Evolutionary conservation across 164 flowering plant species (phyloP).

Genomic region (Aristolochia californica): DNA sequence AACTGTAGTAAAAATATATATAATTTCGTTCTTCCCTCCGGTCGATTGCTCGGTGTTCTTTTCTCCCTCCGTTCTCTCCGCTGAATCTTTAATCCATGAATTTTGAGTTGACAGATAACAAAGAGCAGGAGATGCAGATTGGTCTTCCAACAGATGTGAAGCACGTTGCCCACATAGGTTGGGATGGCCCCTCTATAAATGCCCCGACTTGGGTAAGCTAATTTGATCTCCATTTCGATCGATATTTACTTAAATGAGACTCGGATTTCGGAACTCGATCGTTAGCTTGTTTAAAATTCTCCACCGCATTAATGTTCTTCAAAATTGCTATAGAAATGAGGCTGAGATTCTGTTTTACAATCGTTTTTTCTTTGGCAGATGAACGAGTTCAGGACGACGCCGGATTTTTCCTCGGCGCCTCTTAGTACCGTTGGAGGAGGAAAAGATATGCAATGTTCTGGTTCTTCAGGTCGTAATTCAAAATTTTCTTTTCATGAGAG

Average conservation of each 20-base stretch:
- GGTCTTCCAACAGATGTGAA: constrained; percentile 82
- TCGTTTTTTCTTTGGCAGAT: constrained; percentile 10
- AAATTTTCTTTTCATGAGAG: no score
- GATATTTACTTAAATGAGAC: neutral
- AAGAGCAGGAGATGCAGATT: constrained; percentile 67
- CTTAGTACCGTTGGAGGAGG: neutral
- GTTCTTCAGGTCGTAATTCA: no score
- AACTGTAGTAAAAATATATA: no score
- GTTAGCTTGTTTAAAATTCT: no score
- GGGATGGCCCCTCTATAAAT: constrained; percentile 55
- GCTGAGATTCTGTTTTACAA: neutral
- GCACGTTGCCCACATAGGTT: constrained; percentile 92
- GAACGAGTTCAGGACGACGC: constrained; percentile 11
- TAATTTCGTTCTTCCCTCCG: no score
- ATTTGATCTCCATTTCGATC: no score
- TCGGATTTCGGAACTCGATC: neutral
- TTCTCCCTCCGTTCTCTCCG: no score
- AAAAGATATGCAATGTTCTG: neutral
- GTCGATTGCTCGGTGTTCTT: no score
- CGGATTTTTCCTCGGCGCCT: constrained; percentile 14
- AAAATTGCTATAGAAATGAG: neutral
- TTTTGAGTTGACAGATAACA: no score
- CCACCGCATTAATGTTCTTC: no score
- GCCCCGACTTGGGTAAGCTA: constrained; percentile 66
- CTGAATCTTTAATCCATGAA: no score